Evolutionary conservation across 23 red algal species (phyloP), one percentile per base, ranked within the genome.

Genomic region (Chondrus crispus): DNA sequence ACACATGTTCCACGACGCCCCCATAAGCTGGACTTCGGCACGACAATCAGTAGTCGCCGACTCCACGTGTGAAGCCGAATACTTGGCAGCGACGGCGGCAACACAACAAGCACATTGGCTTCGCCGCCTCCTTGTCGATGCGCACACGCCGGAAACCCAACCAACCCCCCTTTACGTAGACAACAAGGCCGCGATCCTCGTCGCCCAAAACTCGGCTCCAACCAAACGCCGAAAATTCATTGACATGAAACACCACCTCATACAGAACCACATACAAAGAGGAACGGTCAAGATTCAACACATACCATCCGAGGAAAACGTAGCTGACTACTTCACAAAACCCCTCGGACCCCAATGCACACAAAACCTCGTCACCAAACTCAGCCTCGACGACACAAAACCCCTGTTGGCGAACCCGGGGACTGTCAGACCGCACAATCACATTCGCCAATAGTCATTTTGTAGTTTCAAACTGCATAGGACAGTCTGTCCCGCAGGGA

Each of bases 191-290:
- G 73, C 73, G 2, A 78, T 78, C 22, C 4, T 3, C 5, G 40
- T 24, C 44, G 73, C 73, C 10, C 73, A 52, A 2, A 7, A 55
- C 2, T 6, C 8, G 2, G 47, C 48, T 36, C 3, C 75, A 30
- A 80, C 75, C 10, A 55, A 80, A 55, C 46, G 47, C 19, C 46
- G 75, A 8, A 55, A 80, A 32, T 80, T 57, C 32, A 80, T 80
- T 35, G 75, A 80, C 46, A 38, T 80, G 46, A 46, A 52, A 2
- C 75, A 80, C 46, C 75, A 80, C 20, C 58, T 33, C 24, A 9
- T 80, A 2, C 46, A 52, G 2, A n/a, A 80, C 47, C 75, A 80
- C 43, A 4, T 80, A 48, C 6, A 33, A 1, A 33, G 18, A 28
- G 16, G 18, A 2, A 80, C 53, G n/a, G 40, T 80, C 2, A 26